Base-by-base conservation (phyloP, 2,329 filamentous ascomycete genomes). In the Zymoseptoria brevis region DNA sequence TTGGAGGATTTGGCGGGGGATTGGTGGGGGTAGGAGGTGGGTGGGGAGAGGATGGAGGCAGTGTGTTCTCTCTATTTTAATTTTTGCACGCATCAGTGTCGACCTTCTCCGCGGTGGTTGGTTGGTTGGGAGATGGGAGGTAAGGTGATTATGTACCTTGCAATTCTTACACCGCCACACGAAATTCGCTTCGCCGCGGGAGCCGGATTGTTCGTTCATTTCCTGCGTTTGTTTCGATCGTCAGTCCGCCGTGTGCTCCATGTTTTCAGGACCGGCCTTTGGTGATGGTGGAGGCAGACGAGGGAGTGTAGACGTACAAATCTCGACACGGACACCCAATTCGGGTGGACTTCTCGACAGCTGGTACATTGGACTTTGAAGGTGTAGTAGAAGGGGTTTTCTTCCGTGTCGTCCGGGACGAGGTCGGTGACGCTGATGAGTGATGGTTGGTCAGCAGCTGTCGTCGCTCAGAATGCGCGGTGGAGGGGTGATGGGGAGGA, bases 151-250 rank as follows among this genome's bases (percentile, higher is more conserved):
- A 24, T 63, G 52, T 55, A 94, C 91, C 84, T 94, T 95, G 86
- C 94, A 99, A 73, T 94, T 93, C 76, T 95, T 96, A 82, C 94
- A 99, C 75, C 86, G 92, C 93, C 94, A 99, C n/a, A 99, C 94
- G 75, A 99, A 99, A 75, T 97, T 97, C 62, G 94, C 94, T 75
- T 97, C 92, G 65, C 94, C 94, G 70, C 90, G 84, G 74, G 92
- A 96, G 41, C 92, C 92, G 64, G 90, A 94, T 74, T 96, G 86
- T 65, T 96, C 91, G 72, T 95, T 92, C 70, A 80, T 82, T 72
- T 97, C 93, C 90, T 96, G 63, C 7, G 24, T 16, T 49, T 1
- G 26, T 29, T 29, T 29, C 26, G 26, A 8, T 29, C 8, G 22
- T 29, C 26, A 29, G 26, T 29, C 5, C 24, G 24, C 26, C 1